Base-by-base conservation (phyloP, 1,284 basidiomycete species). In the Pseudozyma flocculosa region DNA sequence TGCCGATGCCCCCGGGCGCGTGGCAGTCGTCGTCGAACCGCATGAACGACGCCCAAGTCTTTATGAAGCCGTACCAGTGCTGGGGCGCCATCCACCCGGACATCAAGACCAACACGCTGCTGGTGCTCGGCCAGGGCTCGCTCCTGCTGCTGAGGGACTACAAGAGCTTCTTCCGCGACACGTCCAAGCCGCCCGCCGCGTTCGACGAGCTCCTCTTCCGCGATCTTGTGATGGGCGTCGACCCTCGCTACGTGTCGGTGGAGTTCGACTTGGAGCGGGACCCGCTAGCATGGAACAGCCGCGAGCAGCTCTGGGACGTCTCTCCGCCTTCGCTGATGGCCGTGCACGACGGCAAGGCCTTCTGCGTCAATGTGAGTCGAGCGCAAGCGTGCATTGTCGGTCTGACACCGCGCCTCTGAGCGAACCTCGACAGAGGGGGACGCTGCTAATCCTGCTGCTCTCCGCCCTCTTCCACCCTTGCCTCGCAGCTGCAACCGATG, bases 11-110 rank as follows among this genome's bases (percentile, higher is more conserved):
- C 13, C 60, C 54, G 1, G 50, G 50, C n/a, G 47, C 50, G 5
- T 63, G 63, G 61, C 61, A 62, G 44, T 49, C 52, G 5, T 34
- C 32, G 0, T 55, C 58, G 5, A 57, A 65, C 36, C 51, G 44
- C 5, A 61, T 62, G 49, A 63, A 61, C 14, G 36, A 52, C 32
- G 60, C 58, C 10, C 57, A 68, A 44, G 19, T 54, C 14, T 49
- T 44, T 37, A 64, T 64, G 58, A 61, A 50, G 9, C 53, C 58
- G 24, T 57, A 48, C 22, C 61, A 66, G 39, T 48, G 53, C 13
- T 74, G 72, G 72, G 51, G 51, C 4, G 72, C 70, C 1, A 56
- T 74, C 29, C 72, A 74, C 39, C 56, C 61, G 5, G 72, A 74
- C 40, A 42, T 42, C 42, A 57, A 51, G 48, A 71, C 65, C 15